Evolutionary conservation across 306 rosid species (phyloP), one percentile per base, ranked within the genome.

Genomic region (Sicyos edulis): DNA sequence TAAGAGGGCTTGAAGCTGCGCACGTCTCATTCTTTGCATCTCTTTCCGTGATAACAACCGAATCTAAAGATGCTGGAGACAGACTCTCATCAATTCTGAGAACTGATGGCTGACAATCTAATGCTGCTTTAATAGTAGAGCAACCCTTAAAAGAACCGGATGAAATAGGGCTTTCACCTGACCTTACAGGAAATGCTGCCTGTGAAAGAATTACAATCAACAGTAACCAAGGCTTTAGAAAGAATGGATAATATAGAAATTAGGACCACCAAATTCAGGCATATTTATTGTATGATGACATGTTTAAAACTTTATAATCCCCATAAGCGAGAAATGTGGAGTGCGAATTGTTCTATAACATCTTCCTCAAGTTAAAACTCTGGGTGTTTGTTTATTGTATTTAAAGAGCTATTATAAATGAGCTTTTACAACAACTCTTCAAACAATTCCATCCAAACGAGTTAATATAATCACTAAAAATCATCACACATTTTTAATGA

Each of bases 51-150:
- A 93, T 84, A 34, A 90, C 96, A 73, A 87, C 96, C 10, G 97
- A 93, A 86, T 89, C 98, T 15, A 88, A 88, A 75, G 95, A 90
- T 0, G 85, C 91, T 13, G 99, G 96, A 6, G 97, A 91, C 87
- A 88, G 78, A 78, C 87, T 84, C 74, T 88, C 98, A 51, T 88
- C 96, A 69, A 90, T 87, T 82, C 90, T 81, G 42, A 81, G 87
- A 29, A 77, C 80, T 0, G 92, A 55, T 73, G 87, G 85, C 70
- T 74, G 92, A 76, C 86, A 84, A 51, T 88, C 98, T 66, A 85
- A 54, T 1, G 89, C 64, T 56, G 87, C 95, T 70, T 85, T 86
- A 47, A 77, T 84, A 49, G 90, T 84, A 49, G 90, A 72, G 76
- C 81, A 83, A 78, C 77, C 71, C 79, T 88, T 83, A 78, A 88